Base-by-base conservation (phyloP, 1,284 basidiomycete genomes). In the Coniferiporia weirii region DNA sequence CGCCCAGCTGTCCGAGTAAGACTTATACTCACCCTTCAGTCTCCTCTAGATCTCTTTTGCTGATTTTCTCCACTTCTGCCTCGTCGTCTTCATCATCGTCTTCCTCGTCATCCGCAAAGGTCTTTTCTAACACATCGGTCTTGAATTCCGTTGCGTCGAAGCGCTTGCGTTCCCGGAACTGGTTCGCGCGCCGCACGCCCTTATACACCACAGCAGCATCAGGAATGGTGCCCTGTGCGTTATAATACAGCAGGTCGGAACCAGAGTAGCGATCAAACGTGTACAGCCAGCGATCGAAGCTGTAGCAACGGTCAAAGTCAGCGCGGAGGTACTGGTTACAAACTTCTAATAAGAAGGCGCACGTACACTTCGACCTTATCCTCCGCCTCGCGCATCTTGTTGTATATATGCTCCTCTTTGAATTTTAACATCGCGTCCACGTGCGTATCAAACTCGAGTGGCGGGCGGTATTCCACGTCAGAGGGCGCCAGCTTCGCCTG, bases 371-470 rank as follows among this genome's bases (percentile, higher is more conserved):
- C 87, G 64, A 83, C 79, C 40, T 81, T 81, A 61, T 92, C 85
- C 73, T 99, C 96, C 38, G 91, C 87, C 61, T 80, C 75, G 54
- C 93, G 81, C 85, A 97, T 89, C 61, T 84, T 82, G 64, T 87
- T 79, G 68, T 96, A 96, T 50, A 97, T 95, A 66, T 83, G 82
- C 67, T 81, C 79, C 66, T 89, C 78, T 74, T 96, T 96, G 78
- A 98, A 97, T 19, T 72, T 76, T 54, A 88, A 79, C 61, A 96
- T 92, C 61, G 76, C 70, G 17, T 83, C 80, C 27, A 74, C 73
- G 69, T 91, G 80, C 48, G 74, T 68, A 57, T 83, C 83, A 69
- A 92, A 95, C 67, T 90, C 82, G 65, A 95, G 87, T 4, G 79
- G 75, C 5, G 80, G 79, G 53, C 87, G 79, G 69, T 81, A 84